Percentiles rank a stretch among this genome's conserved stretches.
phyloP scores from a whole-genome alignment of 2,329 filamentous ascomycete species.

The Fusarium sp. region DNA sequence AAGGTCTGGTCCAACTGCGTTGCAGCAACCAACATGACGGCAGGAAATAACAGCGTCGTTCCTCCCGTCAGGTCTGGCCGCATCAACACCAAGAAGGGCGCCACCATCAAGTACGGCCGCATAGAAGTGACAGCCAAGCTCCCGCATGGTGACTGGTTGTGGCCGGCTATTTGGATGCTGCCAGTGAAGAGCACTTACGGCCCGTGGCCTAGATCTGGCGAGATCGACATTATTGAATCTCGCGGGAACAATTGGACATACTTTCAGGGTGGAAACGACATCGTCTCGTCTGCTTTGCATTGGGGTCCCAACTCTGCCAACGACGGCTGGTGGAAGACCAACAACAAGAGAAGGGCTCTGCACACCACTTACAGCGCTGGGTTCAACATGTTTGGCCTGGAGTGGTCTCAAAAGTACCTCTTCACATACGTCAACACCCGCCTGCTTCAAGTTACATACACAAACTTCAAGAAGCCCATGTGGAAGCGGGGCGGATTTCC shows the following conservation, averaged over 20 bases:
- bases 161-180: slow-evolving; percentile 95
- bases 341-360: slow-evolving; percentile 81
- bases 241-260: slow-evolving; percentile 89
- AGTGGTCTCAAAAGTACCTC: slow-evolving; percentile 91
- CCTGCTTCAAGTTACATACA: slow-evolving; percentile 85
- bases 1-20: slow-evolving; percentile 72
- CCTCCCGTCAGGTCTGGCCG: slow-evolving; percentile 85
- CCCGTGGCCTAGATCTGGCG: slow-evolving; percentile 83
- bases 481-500: slow-evolving; percentile 81
- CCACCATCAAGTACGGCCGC: slow-evolving; percentile 83
- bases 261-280: slow-evolving; percentile 83
- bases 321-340: slow-evolving; percentile 88
- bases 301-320: slow-evolving; percentile 82
- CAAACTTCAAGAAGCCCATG: slow-evolving; percentile 78
- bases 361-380: slow-evolving; percentile 80
- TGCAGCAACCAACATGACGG: slow-evolving; percentile 79
- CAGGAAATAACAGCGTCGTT: slow-evolving; percentile 80
- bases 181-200: slow-evolving; percentile 82
- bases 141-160: slow-evolving; percentile 87
- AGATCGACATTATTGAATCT: slow-evolving; percentile 87
- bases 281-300: slow-evolving; percentile 84
- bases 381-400: slow-evolving; percentile 85
- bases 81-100: slow-evolving; percentile 81
- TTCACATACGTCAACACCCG: slow-evolving; percentile 90
- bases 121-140: slow-evolving; percentile 85